Evolutionary conservation across 2,329 filamentous ascomycete genomes (phyloP).

Genomic region (Claviceps monticola): DNA sequence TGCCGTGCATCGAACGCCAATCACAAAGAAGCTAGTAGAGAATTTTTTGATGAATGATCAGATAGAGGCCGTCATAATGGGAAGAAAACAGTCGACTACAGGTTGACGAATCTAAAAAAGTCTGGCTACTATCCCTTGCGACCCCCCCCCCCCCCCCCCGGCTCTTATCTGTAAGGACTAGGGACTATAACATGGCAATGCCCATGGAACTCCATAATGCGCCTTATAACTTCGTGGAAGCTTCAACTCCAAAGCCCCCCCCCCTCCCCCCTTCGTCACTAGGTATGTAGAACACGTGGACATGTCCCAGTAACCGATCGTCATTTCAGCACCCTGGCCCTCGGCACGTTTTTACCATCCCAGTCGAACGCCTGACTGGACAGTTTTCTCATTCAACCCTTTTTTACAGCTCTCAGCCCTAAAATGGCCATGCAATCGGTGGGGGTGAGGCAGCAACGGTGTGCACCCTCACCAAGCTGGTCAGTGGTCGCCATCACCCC

Average conservation of each 20-base stretch:
- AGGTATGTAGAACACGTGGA: background rate
- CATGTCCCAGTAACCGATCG: background rate
- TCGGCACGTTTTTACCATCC: background rate
- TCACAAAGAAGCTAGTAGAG: no score
- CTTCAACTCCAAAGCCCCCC: background rate
- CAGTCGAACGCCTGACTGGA: background rate
- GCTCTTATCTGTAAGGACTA: background rate
- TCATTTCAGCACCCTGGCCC: background rate
- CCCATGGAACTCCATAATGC: background rate
- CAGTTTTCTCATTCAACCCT: background rate
- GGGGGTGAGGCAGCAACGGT: background rate
- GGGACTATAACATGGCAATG: background rate
- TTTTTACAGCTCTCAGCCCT: background rate
- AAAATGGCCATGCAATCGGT: background rate
- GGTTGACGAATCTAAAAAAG: background rate
- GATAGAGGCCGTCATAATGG: background rate
- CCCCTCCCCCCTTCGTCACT: background rate
- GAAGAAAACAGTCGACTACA: background rate
- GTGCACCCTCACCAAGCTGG: background rate
- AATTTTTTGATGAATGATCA: no score
- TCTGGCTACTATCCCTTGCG: background rate
- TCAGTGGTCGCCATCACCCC: background rate
- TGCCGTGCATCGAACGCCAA: no score
- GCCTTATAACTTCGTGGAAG: background rate
- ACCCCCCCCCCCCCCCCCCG: background rate